A percentile compares a stretch with the other conserved stretches of the same genome.
Evolutionary conservation across 192 early-diverging fungal species (phyloP).

Genomic region (Borealophlyctis nickersoniae): DNA sequence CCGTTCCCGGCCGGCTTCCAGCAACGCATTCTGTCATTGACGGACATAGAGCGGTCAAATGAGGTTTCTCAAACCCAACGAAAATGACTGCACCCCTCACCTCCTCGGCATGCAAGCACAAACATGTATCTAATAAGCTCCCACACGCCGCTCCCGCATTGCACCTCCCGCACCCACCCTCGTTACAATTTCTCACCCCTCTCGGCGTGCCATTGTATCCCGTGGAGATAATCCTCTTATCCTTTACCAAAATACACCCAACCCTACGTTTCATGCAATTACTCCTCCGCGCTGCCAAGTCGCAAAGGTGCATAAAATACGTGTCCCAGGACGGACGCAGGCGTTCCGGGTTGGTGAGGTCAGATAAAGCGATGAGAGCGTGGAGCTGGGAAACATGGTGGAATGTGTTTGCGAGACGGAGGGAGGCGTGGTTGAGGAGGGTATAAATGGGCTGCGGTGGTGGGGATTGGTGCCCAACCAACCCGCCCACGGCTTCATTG

Average conservation of each 20-base stretch:
- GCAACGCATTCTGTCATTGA: slow-evolving; percentile 70
- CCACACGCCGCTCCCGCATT: slow-evolving; percentile 83
- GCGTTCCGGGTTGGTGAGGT: slow-evolving; percentile 69
- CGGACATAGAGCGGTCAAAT: background rate
- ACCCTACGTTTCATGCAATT: slow-evolving; percentile 99
- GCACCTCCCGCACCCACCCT: slow-evolving; percentile 91
- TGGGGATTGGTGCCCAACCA: too few species aligned
- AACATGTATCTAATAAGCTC: slow-evolving; percentile 74
- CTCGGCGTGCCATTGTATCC: slow-evolving; percentile 99
- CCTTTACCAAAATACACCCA: slow-evolving; percentile 88
- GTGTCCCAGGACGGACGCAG: slow-evolving; percentile 90
- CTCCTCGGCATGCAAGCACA: slow-evolving; percentile 98
- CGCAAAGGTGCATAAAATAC: slow-evolving; percentile 94
- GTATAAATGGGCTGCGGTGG: slow-evolving; percentile 6
- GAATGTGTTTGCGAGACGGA: slow-evolving; percentile 62
- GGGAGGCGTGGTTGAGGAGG: slow-evolving; percentile 46
- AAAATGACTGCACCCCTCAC: too few species aligned
- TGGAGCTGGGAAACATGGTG: slow-evolving; percentile 36
- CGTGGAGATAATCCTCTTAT: slow-evolving; percentile 86
- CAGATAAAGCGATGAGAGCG: slow-evolving; percentile 11
- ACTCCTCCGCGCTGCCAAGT: slow-evolving; percentile 81
- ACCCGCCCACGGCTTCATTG: background rate
- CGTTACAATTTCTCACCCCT: slow-evolving; percentile 88
- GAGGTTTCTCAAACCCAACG: too few species aligned
- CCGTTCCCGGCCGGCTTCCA: slow-evolving; percentile 93